Conservation (phyloP, 2,329 filamentous ascomycete genomes). For the Diaporthe ampelina region DNA sequence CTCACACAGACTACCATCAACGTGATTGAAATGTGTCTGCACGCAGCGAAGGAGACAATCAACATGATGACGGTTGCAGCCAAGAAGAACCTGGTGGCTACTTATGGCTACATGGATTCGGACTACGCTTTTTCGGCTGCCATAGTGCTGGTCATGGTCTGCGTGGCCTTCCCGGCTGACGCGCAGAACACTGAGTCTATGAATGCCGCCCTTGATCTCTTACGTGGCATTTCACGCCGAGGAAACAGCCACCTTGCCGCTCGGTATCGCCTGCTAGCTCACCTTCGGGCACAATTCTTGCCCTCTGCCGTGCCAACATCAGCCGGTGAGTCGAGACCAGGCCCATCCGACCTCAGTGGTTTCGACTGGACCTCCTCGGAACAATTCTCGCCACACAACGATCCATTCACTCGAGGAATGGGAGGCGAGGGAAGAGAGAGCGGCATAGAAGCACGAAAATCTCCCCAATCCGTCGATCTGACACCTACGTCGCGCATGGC, state of each 20-base stretch:
- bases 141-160: conserved; percentile 68
- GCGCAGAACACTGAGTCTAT: conserved; percentile 58
- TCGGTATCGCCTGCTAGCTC: conserved; percentile 51
- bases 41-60: conserved; percentile 63
- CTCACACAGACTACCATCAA: conserved; percentile 62
- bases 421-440: too few species aligned
- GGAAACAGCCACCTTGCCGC: conserved; percentile 64
- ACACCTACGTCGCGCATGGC: background rate
- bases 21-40: conserved; percentile 67
- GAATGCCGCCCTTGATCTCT: conserved; percentile 60
- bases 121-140: conserved; percentile 69
- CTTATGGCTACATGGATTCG: conserved; percentile 70
- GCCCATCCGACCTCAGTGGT: background rate
- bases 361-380: background rate
- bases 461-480: too few species aligned
- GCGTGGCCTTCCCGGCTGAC: conserved; percentile 64
- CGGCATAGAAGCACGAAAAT: background rate
- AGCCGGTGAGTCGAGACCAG: background rate
- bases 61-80: conserved; percentile 63
- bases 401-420: background rate
- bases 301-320: conserved; percentile 34
- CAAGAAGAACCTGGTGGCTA: conserved; percentile 65
- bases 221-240: conserved; percentile 64
- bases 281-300: conserved; percentile 47
- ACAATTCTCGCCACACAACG: background rate